Percentiles rank a stretch among this genome's conserved stretches.
These are phyloP conservation scores for Epichloe baconii DNA, from an alignment of 2,329 filamentous ascomycete species.

Conservation along the genomic window DNA sequence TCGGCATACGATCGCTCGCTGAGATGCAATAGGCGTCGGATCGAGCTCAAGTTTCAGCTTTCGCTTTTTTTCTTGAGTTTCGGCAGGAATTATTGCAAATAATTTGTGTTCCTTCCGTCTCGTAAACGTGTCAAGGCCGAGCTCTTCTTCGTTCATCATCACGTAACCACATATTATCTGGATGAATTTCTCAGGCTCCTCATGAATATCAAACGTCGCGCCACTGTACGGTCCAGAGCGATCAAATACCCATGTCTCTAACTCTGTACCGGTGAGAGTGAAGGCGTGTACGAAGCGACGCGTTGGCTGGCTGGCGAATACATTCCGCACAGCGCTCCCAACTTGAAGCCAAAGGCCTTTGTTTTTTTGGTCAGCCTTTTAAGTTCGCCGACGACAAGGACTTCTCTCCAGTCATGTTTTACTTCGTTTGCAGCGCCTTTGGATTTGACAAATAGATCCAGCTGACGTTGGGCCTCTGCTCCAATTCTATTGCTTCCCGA, in stretches of 20 bases:
- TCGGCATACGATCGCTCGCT: not conserved
- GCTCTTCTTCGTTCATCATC: conserved; percentile 5
- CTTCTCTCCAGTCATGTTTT: not conserved
- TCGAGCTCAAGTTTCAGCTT: not conserved
- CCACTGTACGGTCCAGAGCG: conserved; percentile 4
- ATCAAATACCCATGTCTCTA: conserved; percentile 4
- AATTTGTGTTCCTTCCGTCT: not conserved
- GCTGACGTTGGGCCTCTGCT: not conserved
- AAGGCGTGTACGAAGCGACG: not conserved
- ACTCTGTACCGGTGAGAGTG: not conserved
- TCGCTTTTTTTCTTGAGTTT: not conserved
- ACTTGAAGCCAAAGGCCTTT: conserved; percentile 1
- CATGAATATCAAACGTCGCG: conserved; percentile 2
- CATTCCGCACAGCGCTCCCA: conserved; percentile 1
- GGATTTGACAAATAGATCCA: not conserved
- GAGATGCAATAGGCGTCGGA: not conserved
- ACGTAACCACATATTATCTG: conserved; percentile 1
- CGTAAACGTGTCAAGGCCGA: conserved; percentile 6
- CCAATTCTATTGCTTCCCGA: not conserved
- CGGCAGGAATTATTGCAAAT: not conserved
- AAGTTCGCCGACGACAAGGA: not conserved
- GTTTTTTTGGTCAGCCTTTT: not conserved
- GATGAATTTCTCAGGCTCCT: not conserved
- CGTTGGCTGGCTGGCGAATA: not conserved
- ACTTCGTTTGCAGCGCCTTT: not conserved